Evolutionary conservation across 2,329 filamentous ascomycete species (phyloP), one percentile per base, ranked within the genome.

Genomic region (Chaetothyriales sp.): DNA sequence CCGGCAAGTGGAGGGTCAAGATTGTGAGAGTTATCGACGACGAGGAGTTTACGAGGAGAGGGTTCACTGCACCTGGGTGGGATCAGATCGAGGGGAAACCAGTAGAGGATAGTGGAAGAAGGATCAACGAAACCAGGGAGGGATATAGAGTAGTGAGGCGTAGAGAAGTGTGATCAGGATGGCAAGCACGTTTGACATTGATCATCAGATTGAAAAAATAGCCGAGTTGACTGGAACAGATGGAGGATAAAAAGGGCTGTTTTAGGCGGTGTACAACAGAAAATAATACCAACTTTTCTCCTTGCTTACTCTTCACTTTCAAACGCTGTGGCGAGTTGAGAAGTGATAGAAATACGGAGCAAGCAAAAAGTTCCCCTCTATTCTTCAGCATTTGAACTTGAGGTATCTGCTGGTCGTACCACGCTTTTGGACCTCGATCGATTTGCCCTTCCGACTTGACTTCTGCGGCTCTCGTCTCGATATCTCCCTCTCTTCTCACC

Each of bases 1-100:
- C 74, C 1, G 80, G 80, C 6, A 83, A 83, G 61, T 79, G 76
- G 71, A 80, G 77, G 59, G 69, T 81, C 37, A 76, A 76, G 59
- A 66, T 80, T 19, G 70, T 81, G 28, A 71, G 73, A 46, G 70
- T 82, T 44, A 64, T 82, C 4, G 67, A 69, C 10, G 78, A 82
- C 53, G 70, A 73, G 37, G 70, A 77, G 19, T 80, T 74, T 57
- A 68, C 70, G 47, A 65, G 64, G 10, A 61, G 64, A 44, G 73
- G 73, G 1, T 63, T 74, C 18, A 67, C 64, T 13, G 73, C 68
- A 43, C 74, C 75, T 15, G 76, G 76, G 1, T 79, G 33, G 33
- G 33, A 40, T 15, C 13, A 10, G 33, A 15, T 40, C 33, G 10
- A 40, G 5, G 33, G 33, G 8, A 40, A 40, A 40, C 22, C 37